These are phyloP conservation scores for Anethum foeniculum DNA, from an alignment of 140 eudicot genomes.

Conservation along the genomic window DNA sequence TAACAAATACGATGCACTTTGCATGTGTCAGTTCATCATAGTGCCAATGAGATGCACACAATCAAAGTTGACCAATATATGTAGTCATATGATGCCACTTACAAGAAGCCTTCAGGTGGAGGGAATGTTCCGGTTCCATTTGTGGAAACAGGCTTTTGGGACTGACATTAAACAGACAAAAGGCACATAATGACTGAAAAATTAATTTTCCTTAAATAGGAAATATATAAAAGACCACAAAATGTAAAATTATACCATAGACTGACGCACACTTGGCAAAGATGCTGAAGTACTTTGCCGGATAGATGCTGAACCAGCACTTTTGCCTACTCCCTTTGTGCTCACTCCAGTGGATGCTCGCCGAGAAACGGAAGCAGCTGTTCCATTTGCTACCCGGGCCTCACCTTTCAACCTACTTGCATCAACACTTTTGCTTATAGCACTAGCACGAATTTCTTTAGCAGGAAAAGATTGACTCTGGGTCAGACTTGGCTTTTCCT, in stretches of 20 bases:
- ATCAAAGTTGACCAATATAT: not conserved
- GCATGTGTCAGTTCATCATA: not conserved
- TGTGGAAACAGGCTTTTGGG: conserved; percentile 28
- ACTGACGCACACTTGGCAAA: conserved; percentile 24
- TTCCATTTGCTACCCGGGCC: conserved; percentile 22
- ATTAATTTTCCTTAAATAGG: not conserved
- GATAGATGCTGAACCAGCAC: conserved; percentile 17
- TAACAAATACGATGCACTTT: not conserved
- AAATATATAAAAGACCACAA: not conserved
- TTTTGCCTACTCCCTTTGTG: conserved; percentile 23
- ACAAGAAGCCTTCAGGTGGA: conserved; percentile 42
- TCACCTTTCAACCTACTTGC: conserved; percentile 36
- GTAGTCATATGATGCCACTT: conserved; percentile 27
- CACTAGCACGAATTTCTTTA: conserved; percentile 28
- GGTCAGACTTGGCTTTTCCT: conserved; percentile 34
- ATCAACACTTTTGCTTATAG: conserved; percentile 54
- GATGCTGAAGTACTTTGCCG: conserved; percentile 37
- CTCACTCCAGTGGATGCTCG: conserved; percentile 32
- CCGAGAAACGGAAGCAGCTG: conserved; percentile 24
- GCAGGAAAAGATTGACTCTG: conserved; percentile 59
- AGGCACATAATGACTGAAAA: conserved; percentile 1
- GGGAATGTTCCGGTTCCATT: conserved; percentile 31
- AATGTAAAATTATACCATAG: conserved; percentile 33
- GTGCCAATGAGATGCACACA: not conserved
- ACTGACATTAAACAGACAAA: conserved; percentile 31